A percentile compares a stretch with the other conserved stretches of the same genome.
phyloP scores from a whole-genome alignment of 768 basidiomycete genomes.

The Psilocybe azurescens region DNA sequence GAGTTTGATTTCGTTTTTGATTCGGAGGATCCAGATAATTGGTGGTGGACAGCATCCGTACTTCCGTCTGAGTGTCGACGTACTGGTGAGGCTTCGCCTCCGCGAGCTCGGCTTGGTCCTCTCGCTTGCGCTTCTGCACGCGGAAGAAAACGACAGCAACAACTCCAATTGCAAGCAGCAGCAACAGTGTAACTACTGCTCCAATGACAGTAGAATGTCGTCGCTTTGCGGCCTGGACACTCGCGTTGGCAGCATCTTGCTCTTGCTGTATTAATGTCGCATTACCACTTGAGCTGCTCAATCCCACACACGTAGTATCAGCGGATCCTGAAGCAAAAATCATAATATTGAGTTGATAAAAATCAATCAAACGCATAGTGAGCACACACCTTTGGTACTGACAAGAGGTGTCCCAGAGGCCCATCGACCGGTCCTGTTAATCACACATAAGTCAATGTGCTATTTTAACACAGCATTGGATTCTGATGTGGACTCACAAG shows the following conservation, averaged over 20 bases:
- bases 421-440: conserved; percentile 45
- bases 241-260: conserved; percentile 6
- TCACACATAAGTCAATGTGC: conserved; percentile 1
- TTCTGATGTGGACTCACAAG: conserved; percentile 43
- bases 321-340: conserved; percentile 26
- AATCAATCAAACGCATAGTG: conserved; percentile 21
- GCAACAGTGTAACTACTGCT: conserved; percentile 14
- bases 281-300: conserved; percentile 32
- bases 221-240: background rate
- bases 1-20: background rate
- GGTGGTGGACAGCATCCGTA: conserved; percentile 10
- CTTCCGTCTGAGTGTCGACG: background rate
- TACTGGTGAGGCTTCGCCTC: conserved; percentile 9
- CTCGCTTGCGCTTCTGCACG: conserved; percentile 10
- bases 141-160: conserved; percentile 9
- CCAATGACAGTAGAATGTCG: conserved; percentile 13
- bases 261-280: conserved; percentile 11
- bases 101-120: conserved; percentile 12
- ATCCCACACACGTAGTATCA: conserved; percentile 36
- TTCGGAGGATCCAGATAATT: conserved; percentile 1
- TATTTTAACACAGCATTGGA: background rate
- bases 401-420: conserved; percentile 37
- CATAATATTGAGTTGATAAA: conserved; percentile 1
- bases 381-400: conserved; percentile 35
- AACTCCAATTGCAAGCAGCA: conserved; percentile 12